Base-by-base conservation (phyloP, 768 basidiomycete species). In the Xanthoconium stramineum region DNA sequence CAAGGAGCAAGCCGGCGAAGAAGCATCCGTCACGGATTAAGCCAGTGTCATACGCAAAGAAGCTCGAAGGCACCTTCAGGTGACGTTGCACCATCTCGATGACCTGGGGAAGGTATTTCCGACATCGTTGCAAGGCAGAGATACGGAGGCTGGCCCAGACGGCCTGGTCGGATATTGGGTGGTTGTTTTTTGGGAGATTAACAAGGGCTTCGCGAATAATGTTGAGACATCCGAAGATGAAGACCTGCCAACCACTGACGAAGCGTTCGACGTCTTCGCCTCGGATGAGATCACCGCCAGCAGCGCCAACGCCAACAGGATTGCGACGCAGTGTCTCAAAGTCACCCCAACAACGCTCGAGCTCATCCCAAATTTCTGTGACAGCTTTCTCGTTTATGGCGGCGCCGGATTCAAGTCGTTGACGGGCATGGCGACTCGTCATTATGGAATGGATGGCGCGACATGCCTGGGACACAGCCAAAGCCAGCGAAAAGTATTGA, bases 221-320 rank as follows among this genome's bases (percentile, higher is more conserved):
- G 69, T 94, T 94, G 68, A 94, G 81, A 69, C 89, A 92, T 71
- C 95, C 91, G 61, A 96, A 96, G 59, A 95, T 85, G 72, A 91
- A 94, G 52, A 93, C 87, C 81, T 91, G 88, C 93, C 94, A 96
- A 35, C 87, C 85, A 65, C 89, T 85, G 44, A 87, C 85, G 67
- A 89, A 94, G 55, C 86, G 72, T 52, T 83, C 79, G 35, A 82
- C 70, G 51, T 86, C 84, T 59, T 83, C 82, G 8, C 71, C 65
- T 11, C 79, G 75, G 33, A 81, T 57, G 28, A 72, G 53, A 30
- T 61, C 67, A 30, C 65, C 63, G 33, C 68, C 68, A 7, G 74
- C 69, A 17, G 69, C 62, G 43, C 79, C 78, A 36, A 79, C 72
- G 47, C 78, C 77, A 30, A 72, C 68, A 32, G 73, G 71, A 20